Evolutionary conservation across 2,329 filamentous ascomycete species (phyloP).

Genomic region (Aspergillus proliferans): DNA sequence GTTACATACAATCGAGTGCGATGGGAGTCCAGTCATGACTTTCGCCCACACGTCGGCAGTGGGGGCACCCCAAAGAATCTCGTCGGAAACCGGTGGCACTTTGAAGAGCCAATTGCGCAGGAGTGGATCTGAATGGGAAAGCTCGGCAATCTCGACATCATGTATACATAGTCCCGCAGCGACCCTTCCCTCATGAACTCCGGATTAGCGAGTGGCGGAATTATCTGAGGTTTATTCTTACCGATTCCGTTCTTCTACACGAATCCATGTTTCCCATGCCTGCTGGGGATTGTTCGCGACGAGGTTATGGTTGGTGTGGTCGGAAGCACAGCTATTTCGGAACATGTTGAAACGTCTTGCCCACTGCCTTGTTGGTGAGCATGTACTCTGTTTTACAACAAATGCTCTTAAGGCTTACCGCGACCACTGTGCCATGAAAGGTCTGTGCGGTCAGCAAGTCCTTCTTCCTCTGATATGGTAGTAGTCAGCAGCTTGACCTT

Average conservation of each 20-base stretch:
- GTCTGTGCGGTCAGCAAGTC: conserved; percentile 19
- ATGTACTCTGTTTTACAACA: no score
- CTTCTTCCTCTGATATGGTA: conserved; percentile 10
- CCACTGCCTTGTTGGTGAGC: neutral
- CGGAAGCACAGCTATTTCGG: conserved; percentile 1
- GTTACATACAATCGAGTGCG: no score
- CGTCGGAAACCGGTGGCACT: no score
- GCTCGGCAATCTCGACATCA: no score
- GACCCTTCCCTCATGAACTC: neutral
- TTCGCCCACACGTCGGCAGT: no score
- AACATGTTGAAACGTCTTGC: conserved; percentile 7
- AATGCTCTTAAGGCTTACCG: neutral
- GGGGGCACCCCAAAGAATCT: no score
- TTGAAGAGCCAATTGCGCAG: no score
- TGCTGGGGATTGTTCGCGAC: conserved; percentile 11
- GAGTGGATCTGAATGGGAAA: no score
- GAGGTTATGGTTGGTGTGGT: conserved; percentile 4
- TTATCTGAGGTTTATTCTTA: no score
- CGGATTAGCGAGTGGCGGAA: conserved; percentile 2
- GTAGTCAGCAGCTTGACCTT: no score
- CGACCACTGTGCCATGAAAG: conserved; percentile 23
- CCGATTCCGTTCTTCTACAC: conserved; percentile 15
- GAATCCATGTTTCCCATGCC: conserved; percentile 18
- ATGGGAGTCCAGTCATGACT: no score
- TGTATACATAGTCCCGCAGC: no score